A percentile compares a stretch with the other conserved stretches of the same genome.
Conservation (phyloP, 805 yeast species). For the Cyberlindnera mycetangii region DNA sequence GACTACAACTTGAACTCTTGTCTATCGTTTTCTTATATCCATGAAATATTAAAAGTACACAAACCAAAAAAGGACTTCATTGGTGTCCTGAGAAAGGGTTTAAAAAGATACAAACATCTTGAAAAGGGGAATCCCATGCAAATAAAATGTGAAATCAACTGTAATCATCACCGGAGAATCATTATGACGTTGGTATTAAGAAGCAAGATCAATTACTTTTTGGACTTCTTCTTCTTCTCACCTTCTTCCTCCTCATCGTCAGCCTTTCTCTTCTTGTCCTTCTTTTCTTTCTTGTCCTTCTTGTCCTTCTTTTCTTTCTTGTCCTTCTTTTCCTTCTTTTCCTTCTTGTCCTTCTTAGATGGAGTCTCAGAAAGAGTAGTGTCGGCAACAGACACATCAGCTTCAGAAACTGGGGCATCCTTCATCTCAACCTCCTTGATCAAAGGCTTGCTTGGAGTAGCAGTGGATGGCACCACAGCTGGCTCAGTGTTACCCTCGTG, state of each 20-base stretch:
- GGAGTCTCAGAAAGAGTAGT: conserved; percentile 23
- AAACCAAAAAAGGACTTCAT: conserved; percentile 7
- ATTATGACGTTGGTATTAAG: conserved; percentile 1
- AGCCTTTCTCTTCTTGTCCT: conserved; percentile 50
- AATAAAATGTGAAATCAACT: conserved; percentile 11
- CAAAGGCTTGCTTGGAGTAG: conserved; percentile 43
- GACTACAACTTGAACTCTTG: background rate
- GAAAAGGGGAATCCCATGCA: conserved; percentile 14
- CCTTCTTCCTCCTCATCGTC: conserved; percentile 52
- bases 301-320: conserved; percentile 51
- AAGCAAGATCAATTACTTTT: conserved; percentile 1
- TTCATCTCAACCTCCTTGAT: conserved; percentile 39
- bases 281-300: conserved; percentile 44
- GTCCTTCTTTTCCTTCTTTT: conserved; percentile 52
- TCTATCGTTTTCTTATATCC: conserved; percentile 6
- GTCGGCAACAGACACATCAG: conserved; percentile 25
- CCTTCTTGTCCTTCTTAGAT: conserved; percentile 60
- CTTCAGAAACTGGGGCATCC: conserved; percentile 30
- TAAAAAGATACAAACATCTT: conserved; percentile 7
- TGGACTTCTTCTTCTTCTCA: conserved; percentile 44
- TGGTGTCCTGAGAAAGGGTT: conserved; percentile 6
- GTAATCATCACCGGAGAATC: conserved; percentile 3
- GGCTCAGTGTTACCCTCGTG: conserved; percentile 61
- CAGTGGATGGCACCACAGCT: conserved; percentile 30
- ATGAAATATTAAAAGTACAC: conserved; percentile 17